These are phyloP conservation scores for Plasmopara halstedii DNA, from an alignment of 352 stramenopile genomes.

Conservation along the genomic window DNA sequence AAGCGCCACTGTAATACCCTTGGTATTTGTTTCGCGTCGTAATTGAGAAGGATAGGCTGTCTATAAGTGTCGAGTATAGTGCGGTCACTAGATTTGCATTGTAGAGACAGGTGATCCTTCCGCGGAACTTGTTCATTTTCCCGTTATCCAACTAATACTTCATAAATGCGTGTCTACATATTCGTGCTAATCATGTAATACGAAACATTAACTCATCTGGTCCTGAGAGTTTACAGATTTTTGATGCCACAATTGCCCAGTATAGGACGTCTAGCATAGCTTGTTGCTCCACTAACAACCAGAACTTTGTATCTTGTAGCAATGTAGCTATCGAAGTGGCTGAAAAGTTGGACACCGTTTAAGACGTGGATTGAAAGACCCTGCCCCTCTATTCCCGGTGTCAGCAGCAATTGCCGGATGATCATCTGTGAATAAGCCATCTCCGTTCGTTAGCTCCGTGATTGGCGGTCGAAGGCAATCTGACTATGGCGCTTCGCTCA, in stretches of 20 bases:
- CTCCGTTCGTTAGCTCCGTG: neutral
- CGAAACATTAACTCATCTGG: constrained; percentile 5
- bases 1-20: neutral
- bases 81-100: constrained; percentile 1
- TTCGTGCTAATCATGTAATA: constrained; percentile 7
- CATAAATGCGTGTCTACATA: constrained; percentile 4
- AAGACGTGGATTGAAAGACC: constrained; percentile 7
- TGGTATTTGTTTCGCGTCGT: constrained; percentile 4
- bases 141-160: constrained; percentile 4
- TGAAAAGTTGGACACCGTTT: too few species aligned
- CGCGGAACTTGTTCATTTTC: constrained; percentile 13
- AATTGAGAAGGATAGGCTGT: constrained; percentile 7
- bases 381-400: constrained; percentile 3
- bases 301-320: too few species aligned
- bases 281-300: too few species aligned
- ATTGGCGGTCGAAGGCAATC: constrained; percentile 1
- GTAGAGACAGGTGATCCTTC: constrained; percentile 1
- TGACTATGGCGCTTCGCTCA: constrained; percentile 3
- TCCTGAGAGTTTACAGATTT: constrained; percentile 3
- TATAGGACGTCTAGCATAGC: constrained; percentile 1
- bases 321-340: neutral
- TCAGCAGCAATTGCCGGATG: neutral
- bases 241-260: constrained; percentile 10
- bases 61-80: constrained; percentile 2
- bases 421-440: constrained; percentile 6